phyloP scores from a whole-genome alignment of 805 yeast species.

The Myxozyma melibiosi region DNA sequence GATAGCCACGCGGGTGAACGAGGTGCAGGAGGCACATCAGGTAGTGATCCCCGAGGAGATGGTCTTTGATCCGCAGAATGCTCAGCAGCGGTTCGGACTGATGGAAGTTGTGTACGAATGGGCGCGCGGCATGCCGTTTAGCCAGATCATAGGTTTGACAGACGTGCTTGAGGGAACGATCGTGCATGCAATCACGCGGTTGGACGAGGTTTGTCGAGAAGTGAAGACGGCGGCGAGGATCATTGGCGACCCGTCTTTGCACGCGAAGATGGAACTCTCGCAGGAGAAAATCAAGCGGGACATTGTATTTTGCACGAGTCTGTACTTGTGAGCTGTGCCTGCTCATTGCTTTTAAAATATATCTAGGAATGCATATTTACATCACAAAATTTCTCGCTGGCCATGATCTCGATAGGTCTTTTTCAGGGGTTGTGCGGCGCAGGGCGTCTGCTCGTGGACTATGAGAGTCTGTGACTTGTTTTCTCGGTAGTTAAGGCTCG shows the following conservation, averaged over 20 bases:
- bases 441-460: too few species aligned
- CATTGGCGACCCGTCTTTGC: conserved; percentile 89
- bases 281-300: conserved; percentile 95
- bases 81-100: conserved; percentile 67
- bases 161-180: conserved; percentile 95
- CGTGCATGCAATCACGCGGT: conserved; percentile 89
- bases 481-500: too few species aligned
- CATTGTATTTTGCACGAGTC: conserved; percentile 94
- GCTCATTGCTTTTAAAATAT: too few species aligned
- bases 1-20: conserved; percentile 64
- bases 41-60: conserved; percentile 76
- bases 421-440: too few species aligned
- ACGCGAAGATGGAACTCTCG: conserved; percentile 85
- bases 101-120: conserved; percentile 96
- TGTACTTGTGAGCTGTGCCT: conserved; percentile 59
- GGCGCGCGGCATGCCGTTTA: conserved; percentile 93
- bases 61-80: conserved; percentile 67
- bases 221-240: conserved; percentile 92
- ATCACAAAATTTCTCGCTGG: too few species aligned
- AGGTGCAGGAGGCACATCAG: conserved; percentile 65
- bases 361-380: too few species aligned
- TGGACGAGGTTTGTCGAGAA: conserved; percentile 94
- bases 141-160: conserved; percentile 85
- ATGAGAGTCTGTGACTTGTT: too few species aligned
- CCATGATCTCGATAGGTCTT: too few species aligned